Evolutionary conservation across 305 asterid genomes (phyloP).

Genomic region (Galium porrigens): DNA sequence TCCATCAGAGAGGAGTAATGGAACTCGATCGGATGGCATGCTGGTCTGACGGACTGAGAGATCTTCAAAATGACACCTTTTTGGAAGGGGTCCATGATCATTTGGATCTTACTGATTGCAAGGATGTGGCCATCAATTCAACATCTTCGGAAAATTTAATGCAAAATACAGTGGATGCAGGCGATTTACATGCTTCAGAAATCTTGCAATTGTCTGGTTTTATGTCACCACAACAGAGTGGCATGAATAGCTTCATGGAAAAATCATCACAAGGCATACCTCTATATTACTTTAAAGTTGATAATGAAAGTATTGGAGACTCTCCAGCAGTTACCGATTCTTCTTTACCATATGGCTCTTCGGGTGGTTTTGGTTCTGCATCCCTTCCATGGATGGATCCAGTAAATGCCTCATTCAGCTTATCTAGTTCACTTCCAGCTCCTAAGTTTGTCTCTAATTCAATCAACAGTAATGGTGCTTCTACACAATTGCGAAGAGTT

Average conservation of each 20-base stretch:
- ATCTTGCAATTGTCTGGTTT: slow-evolving; percentile 86
- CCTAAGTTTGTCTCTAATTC: slow-evolving; percentile 76
- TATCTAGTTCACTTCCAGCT: slow-evolving; percentile 64
- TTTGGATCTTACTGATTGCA: slow-evolving; percentile 27
- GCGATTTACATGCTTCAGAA: slow-evolving; percentile 59
- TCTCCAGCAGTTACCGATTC: slow-evolving; percentile 49
- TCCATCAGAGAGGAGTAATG: slow-evolving; percentile 51
- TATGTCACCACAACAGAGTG: slow-evolving; percentile 84
- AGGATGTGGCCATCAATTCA: slow-evolving; percentile 38
- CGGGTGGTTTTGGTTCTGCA: slow-evolving; percentile 76
- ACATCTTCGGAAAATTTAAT: slow-evolving; percentile 41
- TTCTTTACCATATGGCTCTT: slow-evolving; percentile 41
- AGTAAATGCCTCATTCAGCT: slow-evolving; percentile 62
- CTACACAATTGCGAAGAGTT: slow-evolving; percentile 70
- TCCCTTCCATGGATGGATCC: slow-evolving; percentile 93
- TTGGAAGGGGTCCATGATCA: slow-evolving; percentile 24
- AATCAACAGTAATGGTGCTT: slow-evolving; percentile 56
- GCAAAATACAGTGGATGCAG: slow-evolving; percentile 36
- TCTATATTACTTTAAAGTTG: slow-evolving; percentile 74
- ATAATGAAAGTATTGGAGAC: slow-evolving; percentile 39
- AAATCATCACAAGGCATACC: slow-evolving; percentile 89
- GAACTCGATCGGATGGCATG: slow-evolving; percentile 58
- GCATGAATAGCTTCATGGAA: slow-evolving; percentile 75
- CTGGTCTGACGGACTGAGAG: slow-evolving; percentile 52
- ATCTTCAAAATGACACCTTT: slow-evolving; percentile 31